Conservation (phyloP, 768 basidiomycete species). For the Agrocybe chaxingu region DNA sequence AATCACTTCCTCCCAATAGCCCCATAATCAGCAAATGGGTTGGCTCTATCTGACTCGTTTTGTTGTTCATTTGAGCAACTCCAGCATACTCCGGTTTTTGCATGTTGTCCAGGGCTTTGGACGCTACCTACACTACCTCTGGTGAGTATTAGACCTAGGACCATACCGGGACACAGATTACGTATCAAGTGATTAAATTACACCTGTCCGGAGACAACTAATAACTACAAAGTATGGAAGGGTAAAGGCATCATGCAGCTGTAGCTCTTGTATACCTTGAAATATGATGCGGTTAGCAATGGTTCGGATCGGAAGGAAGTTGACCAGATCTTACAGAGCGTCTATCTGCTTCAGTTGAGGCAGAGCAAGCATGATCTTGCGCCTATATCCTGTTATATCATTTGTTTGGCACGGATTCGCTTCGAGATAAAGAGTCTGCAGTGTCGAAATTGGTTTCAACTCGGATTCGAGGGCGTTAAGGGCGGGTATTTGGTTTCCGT, state of each 20-base stretch:
- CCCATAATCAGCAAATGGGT: not conserved
- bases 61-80: no score
- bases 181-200: no score
- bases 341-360: constrained; percentile 94
- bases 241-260: not conserved
- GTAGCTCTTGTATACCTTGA: constrained; percentile 16
- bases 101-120: no score
- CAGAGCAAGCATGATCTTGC: constrained; percentile 85
- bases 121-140: no score
- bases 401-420: constrained; percentile 86
- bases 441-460: constrained; percentile 52
- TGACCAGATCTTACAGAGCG: constrained; percentile 70
- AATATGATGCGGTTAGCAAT: not conserved
- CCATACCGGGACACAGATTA: no score
- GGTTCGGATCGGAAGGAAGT: not conserved
- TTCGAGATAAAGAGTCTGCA: constrained; percentile 93
- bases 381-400: constrained; percentile 75
- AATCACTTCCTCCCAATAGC: constrained; percentile 4
- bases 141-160: no score
- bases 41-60: no score
- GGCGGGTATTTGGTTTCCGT: constrained; percentile 79
- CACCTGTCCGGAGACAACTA: not conserved
- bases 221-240: not conserved
- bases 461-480: constrained; percentile 66
- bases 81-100: no score